Percentiles rank a stretch among this genome's conserved stretches.
Conservation (phyloP, 1,284 basidiomycete species). For the Neolentinus lepideus region DNA sequence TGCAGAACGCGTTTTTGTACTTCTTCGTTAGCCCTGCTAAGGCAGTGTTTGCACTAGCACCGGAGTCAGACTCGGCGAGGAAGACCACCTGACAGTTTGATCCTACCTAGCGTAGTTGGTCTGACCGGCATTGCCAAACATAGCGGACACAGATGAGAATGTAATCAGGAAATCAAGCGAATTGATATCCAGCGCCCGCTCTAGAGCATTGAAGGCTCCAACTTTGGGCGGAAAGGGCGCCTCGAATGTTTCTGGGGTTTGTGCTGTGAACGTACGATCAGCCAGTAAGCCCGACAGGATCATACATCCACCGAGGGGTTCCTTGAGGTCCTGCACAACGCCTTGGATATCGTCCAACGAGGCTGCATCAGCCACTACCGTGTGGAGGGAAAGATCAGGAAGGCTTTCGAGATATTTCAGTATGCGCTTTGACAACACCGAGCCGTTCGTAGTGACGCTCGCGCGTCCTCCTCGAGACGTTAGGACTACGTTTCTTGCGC, state of each 20-base stretch:
- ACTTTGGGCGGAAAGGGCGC: slow-evolving; percentile 23
- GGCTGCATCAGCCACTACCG: slow-evolving; percentile 23
- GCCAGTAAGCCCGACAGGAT: slow-evolving; percentile 24
- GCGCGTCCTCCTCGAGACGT: slow-evolving; percentile 29
- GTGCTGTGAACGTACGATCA: slow-evolving; percentile 24
- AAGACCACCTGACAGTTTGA: not conserved
- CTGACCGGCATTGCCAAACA: slow-evolving; percentile 32
- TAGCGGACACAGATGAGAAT: slow-evolving; percentile 26
- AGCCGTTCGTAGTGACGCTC: slow-evolving; percentile 12
- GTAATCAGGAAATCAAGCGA: slow-evolving; percentile 29
- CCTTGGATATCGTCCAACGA: slow-evolving; percentile 12
- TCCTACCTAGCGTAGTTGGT: slow-evolving; percentile 31
- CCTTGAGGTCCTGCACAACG: slow-evolving; percentile 15
- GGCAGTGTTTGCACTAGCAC: slow-evolving; percentile 27
- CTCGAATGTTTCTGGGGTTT: slow-evolving; percentile 23
- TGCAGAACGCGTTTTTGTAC: slow-evolving; percentile 26
- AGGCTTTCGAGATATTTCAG: slow-evolving; percentile 22
- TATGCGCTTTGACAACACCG: slow-evolving; percentile 18
- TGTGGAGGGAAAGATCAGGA: slow-evolving; percentile 19
- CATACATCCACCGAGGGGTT: slow-evolving; percentile 27
- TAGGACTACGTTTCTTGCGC: slow-evolving; percentile 27
- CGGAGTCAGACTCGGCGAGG: not conserved
- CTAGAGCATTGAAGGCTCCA: slow-evolving; percentile 20
- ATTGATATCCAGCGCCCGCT: slow-evolving; percentile 13
- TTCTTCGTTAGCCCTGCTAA: slow-evolving; percentile 21